phyloP scores from a whole-genome alignment of 2,329 filamentous ascomycete genomes.

The Didymellaceae sp. region DNA sequence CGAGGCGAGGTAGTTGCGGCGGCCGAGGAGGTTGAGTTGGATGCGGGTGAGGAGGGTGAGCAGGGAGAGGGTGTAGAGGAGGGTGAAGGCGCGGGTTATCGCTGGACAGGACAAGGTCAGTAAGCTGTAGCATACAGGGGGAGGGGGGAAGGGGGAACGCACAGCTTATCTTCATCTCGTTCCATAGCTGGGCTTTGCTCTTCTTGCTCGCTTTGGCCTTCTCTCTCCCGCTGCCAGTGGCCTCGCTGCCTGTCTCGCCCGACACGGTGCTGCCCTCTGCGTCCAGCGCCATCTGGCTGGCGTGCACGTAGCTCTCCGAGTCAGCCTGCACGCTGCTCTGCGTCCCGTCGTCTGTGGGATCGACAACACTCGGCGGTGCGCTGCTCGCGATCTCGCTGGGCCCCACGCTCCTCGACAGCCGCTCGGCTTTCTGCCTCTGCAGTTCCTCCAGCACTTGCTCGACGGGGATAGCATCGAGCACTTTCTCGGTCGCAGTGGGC shows the following conservation, averaged over 20 bases:
- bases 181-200: slow-evolving; percentile 94
- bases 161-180: slow-evolving; percentile 96
- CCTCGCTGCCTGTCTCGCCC: slow-evolving; percentile 51
- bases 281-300: slow-evolving; percentile 71
- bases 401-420: slow-evolving; percentile 65
- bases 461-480: slow-evolving; percentile 85
- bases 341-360: slow-evolving; percentile 73
- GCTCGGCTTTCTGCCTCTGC: slow-evolving; percentile 87
- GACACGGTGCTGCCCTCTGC: slow-evolving; percentile 52
- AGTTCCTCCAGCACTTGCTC: slow-evolving; percentile 93
- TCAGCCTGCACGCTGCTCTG: slow-evolving; percentile 77
- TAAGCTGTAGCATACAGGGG: background rate
- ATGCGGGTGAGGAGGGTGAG: slow-evolving; percentile 92
- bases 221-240: slow-evolving; percentile 48
- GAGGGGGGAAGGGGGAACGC: slow-evolving; percentile 48
- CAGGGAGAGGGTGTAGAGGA: slow-evolving; percentile 89
- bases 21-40: slow-evolving; percentile 94
- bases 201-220: slow-evolving; percentile 68
- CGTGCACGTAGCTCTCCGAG: slow-evolving; percentile 77
- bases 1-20: slow-evolving; percentile 92
- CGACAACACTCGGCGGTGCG: slow-evolving; percentile 69
- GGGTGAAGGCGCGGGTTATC: slow-evolving; percentile 86
- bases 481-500: slow-evolving; percentile 87
- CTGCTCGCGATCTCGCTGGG: slow-evolving; percentile 65
- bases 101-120: slow-evolving; percentile 64